phyloP scores from a whole-genome alignment of 192 early-diverging fungal species.

The Coemansia sp. region DNA sequence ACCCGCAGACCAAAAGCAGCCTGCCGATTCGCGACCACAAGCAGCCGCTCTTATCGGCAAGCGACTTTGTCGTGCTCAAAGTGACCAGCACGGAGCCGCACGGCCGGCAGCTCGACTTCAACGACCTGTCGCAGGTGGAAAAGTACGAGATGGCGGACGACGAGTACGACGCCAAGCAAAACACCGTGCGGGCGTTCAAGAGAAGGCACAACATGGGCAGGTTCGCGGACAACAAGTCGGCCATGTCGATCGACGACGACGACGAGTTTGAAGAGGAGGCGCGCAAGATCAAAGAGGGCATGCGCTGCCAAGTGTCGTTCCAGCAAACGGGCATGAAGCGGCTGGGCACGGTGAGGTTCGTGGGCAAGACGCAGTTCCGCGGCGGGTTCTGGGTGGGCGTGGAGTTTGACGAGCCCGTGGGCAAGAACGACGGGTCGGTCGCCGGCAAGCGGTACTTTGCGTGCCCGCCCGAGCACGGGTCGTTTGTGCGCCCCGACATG shows the following conservation, averaged over 20 bases:
- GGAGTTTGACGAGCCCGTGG: constrained; percentile 94
- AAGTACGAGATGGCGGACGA: constrained; percentile 91
- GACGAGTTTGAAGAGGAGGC: constrained; percentile 66
- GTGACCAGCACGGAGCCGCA: constrained; percentile 45
- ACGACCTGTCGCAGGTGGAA: constrained; percentile 84
- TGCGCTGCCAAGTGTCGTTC: constrained; percentile 77
- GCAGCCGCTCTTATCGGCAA: background rate
- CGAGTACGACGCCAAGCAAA: constrained; percentile 78
- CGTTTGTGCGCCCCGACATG: constrained; percentile 86
- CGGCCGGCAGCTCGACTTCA: constrained; percentile 63
- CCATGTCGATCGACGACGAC: constrained; percentile 79
- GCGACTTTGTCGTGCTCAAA: constrained; percentile 76
- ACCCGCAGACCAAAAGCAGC: no score
- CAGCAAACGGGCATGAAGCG: constrained; percentile 51
- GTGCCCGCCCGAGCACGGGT: constrained; percentile 72
- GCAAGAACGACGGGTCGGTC: constrained; percentile 89
- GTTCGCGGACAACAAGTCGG: constrained; percentile 75
- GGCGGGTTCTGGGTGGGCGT: constrained; percentile 91
- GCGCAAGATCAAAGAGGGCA: constrained; percentile 65
- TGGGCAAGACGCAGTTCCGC: constrained; percentile 77
- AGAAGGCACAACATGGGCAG: constrained; percentile 83
- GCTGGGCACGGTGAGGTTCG: constrained; percentile 67
- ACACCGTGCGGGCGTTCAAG: constrained; percentile 88
- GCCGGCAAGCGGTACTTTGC: constrained; percentile 76
- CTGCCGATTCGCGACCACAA: background rate